phyloP scores from a whole-genome alignment of 2,329 filamentous ascomycete genomes.

The Epichloe coenophiala region DNA sequence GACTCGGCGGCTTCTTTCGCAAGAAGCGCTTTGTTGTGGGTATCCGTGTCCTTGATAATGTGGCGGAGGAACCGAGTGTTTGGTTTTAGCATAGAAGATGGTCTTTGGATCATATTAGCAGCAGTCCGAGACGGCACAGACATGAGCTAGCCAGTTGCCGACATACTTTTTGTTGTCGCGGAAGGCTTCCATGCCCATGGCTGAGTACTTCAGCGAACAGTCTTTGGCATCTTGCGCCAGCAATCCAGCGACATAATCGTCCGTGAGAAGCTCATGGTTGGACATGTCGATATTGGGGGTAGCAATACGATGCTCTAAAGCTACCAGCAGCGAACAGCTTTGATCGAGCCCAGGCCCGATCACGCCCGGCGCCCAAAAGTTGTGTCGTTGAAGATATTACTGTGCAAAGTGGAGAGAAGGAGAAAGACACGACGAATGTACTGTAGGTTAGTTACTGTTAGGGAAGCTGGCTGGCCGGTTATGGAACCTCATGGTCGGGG shows the following conservation, averaged over 20 bases:
- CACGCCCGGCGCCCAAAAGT: not conserved
- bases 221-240: conserved; percentile 67
- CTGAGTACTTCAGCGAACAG: conserved; percentile 59
- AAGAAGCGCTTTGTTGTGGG: conserved; percentile 74
- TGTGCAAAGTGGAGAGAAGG: not conserved
- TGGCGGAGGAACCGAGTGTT: conserved; percentile 83
- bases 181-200: conserved; percentile 54
- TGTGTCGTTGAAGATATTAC: not conserved
- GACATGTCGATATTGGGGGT: conserved; percentile 17
- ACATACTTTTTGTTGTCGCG: conserved; percentile 32
- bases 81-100: conserved; percentile 62
- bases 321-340: not conserved
- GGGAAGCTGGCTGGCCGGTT: too few species aligned
- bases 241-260: conserved; percentile 70
- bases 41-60: conserved; percentile 78
- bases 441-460: not conserved
- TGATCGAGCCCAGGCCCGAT: not conserved
- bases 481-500: not conserved
- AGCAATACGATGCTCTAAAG: not conserved
- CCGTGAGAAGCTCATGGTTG: conserved; percentile 43
- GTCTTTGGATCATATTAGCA: conserved; percentile 27
- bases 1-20: conserved; percentile 77
- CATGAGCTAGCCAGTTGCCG: not conserved
- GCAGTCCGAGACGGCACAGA: not conserved
- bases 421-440: not conserved